These are phyloP conservation scores for Rusavskia elegans DNA, from an alignment of 495 filamentous ascomycete genomes.

Conservation along the genomic window DNA sequence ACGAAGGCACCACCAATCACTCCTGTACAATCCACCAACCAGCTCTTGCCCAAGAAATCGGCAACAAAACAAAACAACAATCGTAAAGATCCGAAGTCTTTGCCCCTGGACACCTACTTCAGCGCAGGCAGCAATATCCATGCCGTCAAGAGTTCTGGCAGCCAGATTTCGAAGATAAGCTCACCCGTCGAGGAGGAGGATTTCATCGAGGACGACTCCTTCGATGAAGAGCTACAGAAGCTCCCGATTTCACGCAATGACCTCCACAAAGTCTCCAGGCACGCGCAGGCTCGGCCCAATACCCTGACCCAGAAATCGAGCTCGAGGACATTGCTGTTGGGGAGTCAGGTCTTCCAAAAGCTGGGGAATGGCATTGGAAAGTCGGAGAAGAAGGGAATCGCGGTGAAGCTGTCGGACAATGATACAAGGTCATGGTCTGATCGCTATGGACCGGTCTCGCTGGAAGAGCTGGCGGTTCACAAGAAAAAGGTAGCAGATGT, in stretches of 20 bases:
- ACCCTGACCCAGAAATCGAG: background rate
- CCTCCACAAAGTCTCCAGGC: slow-evolving; percentile 11
- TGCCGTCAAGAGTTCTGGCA: slow-evolving; percentile 1
- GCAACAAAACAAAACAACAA: slow-evolving; percentile 11
- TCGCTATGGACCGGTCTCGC: slow-evolving; percentile 50
- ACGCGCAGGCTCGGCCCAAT: background rate
- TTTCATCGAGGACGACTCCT: slow-evolving; percentile 25
- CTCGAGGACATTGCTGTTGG: background rate
- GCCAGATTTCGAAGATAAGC: background rate
- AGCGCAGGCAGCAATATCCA: slow-evolving; percentile 18
- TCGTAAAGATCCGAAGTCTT: slow-evolving; percentile 4
- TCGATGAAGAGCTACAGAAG: slow-evolving; percentile 13
- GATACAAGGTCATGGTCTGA: slow-evolving; percentile 63
- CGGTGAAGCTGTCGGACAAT: background rate
- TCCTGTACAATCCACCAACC: background rate
- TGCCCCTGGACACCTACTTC: slow-evolving; percentile 28
- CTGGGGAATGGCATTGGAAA: background rate
- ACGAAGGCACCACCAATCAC: background rate
- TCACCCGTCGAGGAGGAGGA: slow-evolving; percentile 18
- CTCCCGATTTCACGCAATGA: slow-evolving; percentile 9
- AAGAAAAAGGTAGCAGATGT: slow-evolving; percentile 87
- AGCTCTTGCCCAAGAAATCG: slow-evolving; percentile 3
- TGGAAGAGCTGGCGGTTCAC: slow-evolving; percentile 83
- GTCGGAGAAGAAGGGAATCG: background rate
- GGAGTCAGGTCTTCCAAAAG: slow-evolving; percentile 8